A percentile compares a stretch with the other conserved stretches of the same genome.
These are phyloP conservation scores for Pythium brassicae DNA, from an alignment of 352 stramenopile species.

Conservation along the genomic window DNA sequence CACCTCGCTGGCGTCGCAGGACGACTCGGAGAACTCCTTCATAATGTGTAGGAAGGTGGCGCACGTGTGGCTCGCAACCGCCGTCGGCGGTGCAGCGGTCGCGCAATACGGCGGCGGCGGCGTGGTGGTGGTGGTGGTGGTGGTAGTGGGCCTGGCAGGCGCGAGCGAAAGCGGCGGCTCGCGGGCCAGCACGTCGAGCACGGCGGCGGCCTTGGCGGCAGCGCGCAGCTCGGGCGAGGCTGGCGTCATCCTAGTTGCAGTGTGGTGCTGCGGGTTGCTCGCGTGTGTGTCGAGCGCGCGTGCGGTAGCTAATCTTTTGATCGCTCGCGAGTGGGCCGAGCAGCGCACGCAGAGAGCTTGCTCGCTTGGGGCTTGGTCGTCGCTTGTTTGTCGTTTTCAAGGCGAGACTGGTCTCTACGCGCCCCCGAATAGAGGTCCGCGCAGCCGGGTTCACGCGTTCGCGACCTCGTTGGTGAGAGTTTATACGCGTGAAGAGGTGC, in stretches of 20 bases:
- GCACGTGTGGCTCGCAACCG: conserved; percentile 52
- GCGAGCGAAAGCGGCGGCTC: conserved; percentile 1
- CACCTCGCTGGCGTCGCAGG: conserved; percentile 55
- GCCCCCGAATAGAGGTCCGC: too few species aligned
- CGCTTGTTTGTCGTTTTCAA: neutral
- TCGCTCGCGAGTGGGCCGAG: conserved; percentile 3
- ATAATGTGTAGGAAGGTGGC: conserved; percentile 73
- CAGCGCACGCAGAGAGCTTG: neutral
- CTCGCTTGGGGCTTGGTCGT: too few species aligned
- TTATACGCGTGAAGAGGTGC: too few species aligned
- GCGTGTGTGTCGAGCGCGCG: neutral
- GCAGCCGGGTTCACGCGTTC: too few species aligned
- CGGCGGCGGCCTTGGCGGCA: conserved; percentile 8
- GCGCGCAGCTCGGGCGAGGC: conserved; percentile 8
- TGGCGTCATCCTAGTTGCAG: conserved; percentile 2
- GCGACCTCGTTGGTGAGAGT: too few species aligned
- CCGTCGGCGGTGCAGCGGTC: neutral
- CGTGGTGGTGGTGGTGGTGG: too few species aligned
- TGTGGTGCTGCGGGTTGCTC: neutral
- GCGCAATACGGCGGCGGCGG: too few species aligned
- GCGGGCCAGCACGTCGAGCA: conserved; percentile 14
- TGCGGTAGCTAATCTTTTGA: conserved; percentile 20
- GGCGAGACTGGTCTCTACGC: neutral
- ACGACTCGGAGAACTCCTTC: conserved; percentile 68
- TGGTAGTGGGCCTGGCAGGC: neutral